phyloP scores from a whole-genome alignment of 169 alveolate genomes.

The Miamiensis avidus region DNA sequence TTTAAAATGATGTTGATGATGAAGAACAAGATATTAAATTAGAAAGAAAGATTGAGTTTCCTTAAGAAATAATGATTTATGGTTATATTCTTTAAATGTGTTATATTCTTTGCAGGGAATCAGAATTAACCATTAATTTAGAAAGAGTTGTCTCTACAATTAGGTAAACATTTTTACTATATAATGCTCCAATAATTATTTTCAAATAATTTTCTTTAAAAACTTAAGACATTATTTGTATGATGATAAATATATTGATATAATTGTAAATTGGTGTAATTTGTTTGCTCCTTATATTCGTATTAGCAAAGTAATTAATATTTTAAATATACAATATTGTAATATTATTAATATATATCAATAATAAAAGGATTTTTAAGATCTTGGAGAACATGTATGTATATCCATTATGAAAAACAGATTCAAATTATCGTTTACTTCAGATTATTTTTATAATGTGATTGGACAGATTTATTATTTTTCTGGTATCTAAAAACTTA shows the following conservation, averaged over 20 bases:
- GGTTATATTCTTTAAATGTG: neutral
- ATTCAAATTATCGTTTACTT: neutral
- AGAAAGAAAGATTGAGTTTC: neutral
- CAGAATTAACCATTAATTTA: neutral
- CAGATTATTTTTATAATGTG: neutral
- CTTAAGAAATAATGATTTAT: neutral
- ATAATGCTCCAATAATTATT: no score
- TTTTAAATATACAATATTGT: no score
- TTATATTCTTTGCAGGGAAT: neutral
- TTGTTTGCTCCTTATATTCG: neutral
- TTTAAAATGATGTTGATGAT: no score
- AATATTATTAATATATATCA: no score
- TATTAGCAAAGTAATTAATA: neutral
- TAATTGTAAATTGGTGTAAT: neutral
- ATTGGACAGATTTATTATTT: neutral
- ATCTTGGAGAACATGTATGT: neutral
- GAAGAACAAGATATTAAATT: neutral
- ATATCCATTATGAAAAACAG: neutral
- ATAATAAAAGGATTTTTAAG: neutral
- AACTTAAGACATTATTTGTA: neutral
- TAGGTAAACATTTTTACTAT: neutral
- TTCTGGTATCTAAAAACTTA: neutral
- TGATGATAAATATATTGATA: neutral
- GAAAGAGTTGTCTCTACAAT: neutral
- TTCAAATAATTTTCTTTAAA: no score